These are phyloP conservation scores for Dioscorea alata DNA, from an alignment of 106 monocot species.

Conservation along the genomic window DNA sequence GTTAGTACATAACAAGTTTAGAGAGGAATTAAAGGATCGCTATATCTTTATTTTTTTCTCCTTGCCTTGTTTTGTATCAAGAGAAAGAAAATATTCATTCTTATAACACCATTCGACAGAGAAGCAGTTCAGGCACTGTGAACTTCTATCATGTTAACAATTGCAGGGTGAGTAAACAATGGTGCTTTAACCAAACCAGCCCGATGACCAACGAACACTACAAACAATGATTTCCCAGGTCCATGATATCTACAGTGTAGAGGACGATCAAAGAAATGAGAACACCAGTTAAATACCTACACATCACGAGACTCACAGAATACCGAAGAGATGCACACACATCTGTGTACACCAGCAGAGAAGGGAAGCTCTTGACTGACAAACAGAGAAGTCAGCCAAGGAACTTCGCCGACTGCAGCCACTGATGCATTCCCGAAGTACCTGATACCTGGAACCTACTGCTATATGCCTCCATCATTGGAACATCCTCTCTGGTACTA, in stretches of 20 bases:
- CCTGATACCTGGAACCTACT: constrained; percentile 45
- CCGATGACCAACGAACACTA: constrained; percentile 26
- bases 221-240: constrained; percentile 21
- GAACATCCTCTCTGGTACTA: background rate
- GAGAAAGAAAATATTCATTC: too few species aligned
- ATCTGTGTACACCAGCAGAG: constrained; percentile 28
- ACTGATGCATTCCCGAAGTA: constrained; percentile 47
- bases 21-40: too few species aligned
- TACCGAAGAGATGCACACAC: constrained; percentile 39
- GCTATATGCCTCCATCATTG: constrained; percentile 11
- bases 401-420: constrained; percentile 37
- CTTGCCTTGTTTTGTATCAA: too few species aligned
- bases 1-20: too few species aligned
- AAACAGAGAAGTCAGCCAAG: constrained; percentile 12
- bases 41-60: too few species aligned
- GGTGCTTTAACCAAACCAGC: constrained; percentile 45
- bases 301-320: constrained; percentile 47
- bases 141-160: background rate
- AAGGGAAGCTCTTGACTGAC: constrained; percentile 22
- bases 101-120: too few species aligned
- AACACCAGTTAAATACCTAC: constrained; percentile 34
- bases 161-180: constrained; percentile 30
- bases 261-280: constrained; percentile 23
- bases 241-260: constrained; percentile 24
- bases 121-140: too few species aligned